Base-by-base conservation (phyloP, 306 rosid species). In the Glycine latifolia region DNA sequence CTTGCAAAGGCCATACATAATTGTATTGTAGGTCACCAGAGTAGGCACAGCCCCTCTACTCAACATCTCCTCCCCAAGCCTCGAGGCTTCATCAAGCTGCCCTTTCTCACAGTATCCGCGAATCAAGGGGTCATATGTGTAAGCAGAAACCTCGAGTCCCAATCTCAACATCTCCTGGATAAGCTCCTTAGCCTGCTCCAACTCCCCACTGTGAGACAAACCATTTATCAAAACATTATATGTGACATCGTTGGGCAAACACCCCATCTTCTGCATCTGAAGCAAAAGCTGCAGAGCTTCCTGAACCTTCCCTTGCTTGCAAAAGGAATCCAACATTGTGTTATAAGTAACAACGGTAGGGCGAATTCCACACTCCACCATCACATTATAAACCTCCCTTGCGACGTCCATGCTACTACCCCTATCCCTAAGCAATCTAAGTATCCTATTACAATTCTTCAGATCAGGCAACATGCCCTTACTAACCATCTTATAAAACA, bases 401-500 rank as follows among this genome's bases (percentile, higher is more conserved):
- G 88, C 59, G 55, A 87, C 79, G 17, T 78, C 39, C 73, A 37
- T 37, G 41, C 41, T 37, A 37, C 63, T 85, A 79, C 91, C 89
- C 79, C 90, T 37, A 37, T 37, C 44, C 44, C 44, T 87, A 76
- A 94, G 82, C 81, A 85, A 58, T 81, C 81, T 94, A 48, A 94
- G 89, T 81, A 91, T 76, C 88, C 97, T 91, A 87, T 94, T 94
- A 77, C 95, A 94, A 79, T 88, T 89, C 83, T 41, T 86, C 78
- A 90, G 91, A 77, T 89, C 94, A 0, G 98, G 98, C 72, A 90
- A 78, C 66, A 94, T 53, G 7, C 91, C 92, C 39, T 76, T 89
- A 50, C 62, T 39, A 77, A 89, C 58, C 98, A 94, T 94, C 75
- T 85, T 86, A 20, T 87, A 47, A 6, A 89, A 88, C 67, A 88